Evolutionary conservation across 306 rosid genomes (phyloP).

Genomic region (Albizia julibrissin): DNA sequence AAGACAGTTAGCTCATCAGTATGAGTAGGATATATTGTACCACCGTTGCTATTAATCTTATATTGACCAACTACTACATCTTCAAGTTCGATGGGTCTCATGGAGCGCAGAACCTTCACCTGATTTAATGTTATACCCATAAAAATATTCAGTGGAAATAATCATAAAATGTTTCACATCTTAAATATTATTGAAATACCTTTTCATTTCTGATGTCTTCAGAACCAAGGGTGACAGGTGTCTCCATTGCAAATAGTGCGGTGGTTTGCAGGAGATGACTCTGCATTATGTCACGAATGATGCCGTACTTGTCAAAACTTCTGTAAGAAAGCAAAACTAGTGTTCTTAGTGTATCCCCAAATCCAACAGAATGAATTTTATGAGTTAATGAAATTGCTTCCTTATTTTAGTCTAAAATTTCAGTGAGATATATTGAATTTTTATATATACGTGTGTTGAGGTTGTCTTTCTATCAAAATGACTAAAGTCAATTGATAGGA

Average conservation of each 20-base stretch:
- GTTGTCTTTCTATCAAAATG: too few species aligned
- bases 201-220: slow-evolving; percentile 74
- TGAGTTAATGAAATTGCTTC: neutral
- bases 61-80: slow-evolving; percentile 72
- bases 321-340: slow-evolving; percentile 33
- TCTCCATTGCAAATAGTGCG: slow-evolving; percentile 72
- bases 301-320: slow-evolving; percentile 56
- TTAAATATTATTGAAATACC: slow-evolving; percentile 32
- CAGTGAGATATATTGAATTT: neutral
- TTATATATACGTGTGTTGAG: too few species aligned
- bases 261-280: slow-evolving; percentile 68
- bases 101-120: slow-evolving; percentile 69
- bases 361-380: neutral
- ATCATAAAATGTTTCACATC: neutral
- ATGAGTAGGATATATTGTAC: slow-evolving; percentile 53
- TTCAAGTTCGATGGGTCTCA: slow-evolving; percentile 55
- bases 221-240: slow-evolving; percentile 63
- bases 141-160: neutral
- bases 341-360: slow-evolving; percentile 19
- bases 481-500: too few species aligned
- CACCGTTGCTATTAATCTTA: slow-evolving; percentile 53
- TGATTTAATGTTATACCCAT: slow-evolving; percentile 26
- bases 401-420: neutral
- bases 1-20: slow-evolving; percentile 58
- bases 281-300: slow-evolving; percentile 72